phyloP scores from a whole-genome alignment of 257 asterid genomes.

The Gynochthodes officinalis region DNA sequence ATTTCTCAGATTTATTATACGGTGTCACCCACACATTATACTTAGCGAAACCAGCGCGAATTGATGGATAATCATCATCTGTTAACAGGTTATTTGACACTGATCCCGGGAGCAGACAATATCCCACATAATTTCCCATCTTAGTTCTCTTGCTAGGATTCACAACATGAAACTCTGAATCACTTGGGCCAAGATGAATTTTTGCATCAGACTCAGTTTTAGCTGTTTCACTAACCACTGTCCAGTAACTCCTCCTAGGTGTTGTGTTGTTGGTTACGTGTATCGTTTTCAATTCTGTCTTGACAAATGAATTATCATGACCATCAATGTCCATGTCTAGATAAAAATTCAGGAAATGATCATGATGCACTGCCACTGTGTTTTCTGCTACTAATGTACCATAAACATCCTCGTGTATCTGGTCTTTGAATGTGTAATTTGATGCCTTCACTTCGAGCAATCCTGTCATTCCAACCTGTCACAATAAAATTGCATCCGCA shows the following conservation, averaged over 20 bases:
- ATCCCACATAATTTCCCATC: constrained; percentile 53
- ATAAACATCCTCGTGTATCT: constrained; percentile 26
- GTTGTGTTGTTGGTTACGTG: constrained; percentile 17
- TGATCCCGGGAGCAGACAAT: constrained; percentile 48
- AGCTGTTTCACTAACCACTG: constrained; percentile 42
- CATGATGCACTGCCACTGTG: constrained; percentile 52
- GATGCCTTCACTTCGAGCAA: constrained; percentile 56
- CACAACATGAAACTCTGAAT: constrained; percentile 44
- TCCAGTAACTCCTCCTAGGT: constrained; percentile 72
- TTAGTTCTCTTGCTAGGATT: constrained; percentile 57
- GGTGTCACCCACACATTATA: constrained; percentile 59
- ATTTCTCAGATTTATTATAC: constrained; percentile 52
- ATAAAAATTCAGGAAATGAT: constrained; percentile 59
- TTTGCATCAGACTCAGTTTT: constrained; percentile 44
- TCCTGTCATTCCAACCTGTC: constrained; percentile 54
- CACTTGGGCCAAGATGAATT: constrained; percentile 31
- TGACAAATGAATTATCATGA: constrained; percentile 40
- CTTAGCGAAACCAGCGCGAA: constrained; percentile 59
- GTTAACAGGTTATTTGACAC: constrained; percentile 41
- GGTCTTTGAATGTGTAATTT: constrained; percentile 31
- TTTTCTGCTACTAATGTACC: constrained; percentile 62
- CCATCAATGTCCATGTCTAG: constrained; percentile 76
- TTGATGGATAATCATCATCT: constrained; percentile 56
- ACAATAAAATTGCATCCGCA: background rate
- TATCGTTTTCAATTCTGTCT: constrained; percentile 40